Conservation (phyloP, 352 stramenopile genomes). For the Pythium angustatum region DNA sequence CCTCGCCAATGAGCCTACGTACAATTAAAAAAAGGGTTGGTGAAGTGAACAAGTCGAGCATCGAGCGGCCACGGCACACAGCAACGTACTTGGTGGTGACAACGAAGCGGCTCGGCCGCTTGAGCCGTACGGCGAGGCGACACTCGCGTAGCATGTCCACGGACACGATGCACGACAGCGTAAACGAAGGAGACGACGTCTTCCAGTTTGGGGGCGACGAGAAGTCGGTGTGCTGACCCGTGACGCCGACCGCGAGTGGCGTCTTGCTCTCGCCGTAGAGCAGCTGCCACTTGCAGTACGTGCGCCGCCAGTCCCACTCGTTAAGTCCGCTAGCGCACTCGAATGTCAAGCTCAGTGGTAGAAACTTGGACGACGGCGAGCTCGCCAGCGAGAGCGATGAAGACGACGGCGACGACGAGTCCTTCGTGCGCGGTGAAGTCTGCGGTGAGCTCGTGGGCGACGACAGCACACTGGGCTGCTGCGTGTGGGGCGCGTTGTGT, state of each 20-base stretch:
- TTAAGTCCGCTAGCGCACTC: slow-evolving; percentile 2
- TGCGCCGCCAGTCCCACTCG: slow-evolving; percentile 25
- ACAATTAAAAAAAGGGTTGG: not conserved
- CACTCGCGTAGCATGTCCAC: slow-evolving; percentile 28
- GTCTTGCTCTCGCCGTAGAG: slow-evolving; percentile 12
- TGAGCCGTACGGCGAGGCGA: slow-evolving; percentile 15
- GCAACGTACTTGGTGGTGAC: slow-evolving; percentile 24
- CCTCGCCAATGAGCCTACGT: slow-evolving; percentile 22
- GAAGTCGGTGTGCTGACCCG: slow-evolving; percentile 5
- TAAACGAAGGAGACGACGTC: slow-evolving; percentile 5
- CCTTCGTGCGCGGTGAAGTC: too few relatives aligned
- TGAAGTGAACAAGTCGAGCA: not conserved
- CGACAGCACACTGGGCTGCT: not conserved
- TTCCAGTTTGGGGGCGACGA: slow-evolving; percentile 14
- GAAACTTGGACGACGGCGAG: slow-evolving; percentile 4
- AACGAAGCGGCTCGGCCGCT: slow-evolving; percentile 21
- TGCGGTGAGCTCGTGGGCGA: slow-evolving; percentile 18
- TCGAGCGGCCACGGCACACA: not conserved
- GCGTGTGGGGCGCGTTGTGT: not conserved
- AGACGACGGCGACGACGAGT: slow-evolving; percentile 6
- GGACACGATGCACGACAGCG: slow-evolving; percentile 12
- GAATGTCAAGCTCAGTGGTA: slow-evolving; percentile 14
- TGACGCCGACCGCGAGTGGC: slow-evolving; percentile 12
- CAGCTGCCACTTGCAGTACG: slow-evolving; percentile 31
- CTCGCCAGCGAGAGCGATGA: slow-evolving; percentile 12